Conservation (phyloP, 2,329 filamentous ascomycete genomes). For the Coleophoma eucalyptorum region DNA sequence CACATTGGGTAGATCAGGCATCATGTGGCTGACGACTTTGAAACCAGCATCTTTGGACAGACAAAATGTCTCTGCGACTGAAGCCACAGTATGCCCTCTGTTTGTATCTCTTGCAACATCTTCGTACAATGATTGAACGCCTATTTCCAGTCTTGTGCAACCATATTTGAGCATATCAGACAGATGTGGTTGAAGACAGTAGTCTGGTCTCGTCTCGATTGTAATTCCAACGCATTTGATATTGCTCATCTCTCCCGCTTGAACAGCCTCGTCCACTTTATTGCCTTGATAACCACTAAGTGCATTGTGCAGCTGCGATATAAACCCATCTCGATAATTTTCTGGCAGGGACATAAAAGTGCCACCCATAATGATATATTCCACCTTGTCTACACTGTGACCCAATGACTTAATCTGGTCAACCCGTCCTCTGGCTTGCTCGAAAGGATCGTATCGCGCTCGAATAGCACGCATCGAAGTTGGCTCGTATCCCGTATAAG, state of each 20-base stretch:
- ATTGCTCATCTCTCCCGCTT: conserved; percentile 92
- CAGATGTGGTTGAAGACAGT: conserved; percentile 92
- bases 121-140: conserved; percentile 95
- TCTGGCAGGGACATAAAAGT: conserved; percentile 97
- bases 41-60: conserved; percentile 97
- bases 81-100: conserved; percentile 89
- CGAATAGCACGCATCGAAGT: conserved; percentile 98
- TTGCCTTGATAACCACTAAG: conserved; percentile 92
- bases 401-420: conserved; percentile 95
- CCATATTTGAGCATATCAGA: conserved; percentile 97
- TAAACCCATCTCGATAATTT: conserved; percentile 88
- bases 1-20: conserved; percentile 97
- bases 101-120: conserved; percentile 98
- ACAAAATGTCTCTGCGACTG: conserved; percentile 94
- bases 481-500: conserved; percentile 96
- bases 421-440: conserved; percentile 91
- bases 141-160: conserved; percentile 90
- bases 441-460: conserved; percentile 94
- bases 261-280: conserved; percentile 92
- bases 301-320: conserved; percentile 93
- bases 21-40: conserved; percentile 99
- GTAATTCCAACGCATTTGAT: conserved; percentile 98
- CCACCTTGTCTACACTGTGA: conserved; percentile 97
- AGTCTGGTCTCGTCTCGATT: conserved; percentile 95
- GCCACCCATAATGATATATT: conserved; percentile 99